Percentiles rank a stretch among this genome's conserved stretches.
phyloP scores from a whole-genome alignment of 495 filamentous ascomycete species.

The Neurospora tetraspora region DNA sequence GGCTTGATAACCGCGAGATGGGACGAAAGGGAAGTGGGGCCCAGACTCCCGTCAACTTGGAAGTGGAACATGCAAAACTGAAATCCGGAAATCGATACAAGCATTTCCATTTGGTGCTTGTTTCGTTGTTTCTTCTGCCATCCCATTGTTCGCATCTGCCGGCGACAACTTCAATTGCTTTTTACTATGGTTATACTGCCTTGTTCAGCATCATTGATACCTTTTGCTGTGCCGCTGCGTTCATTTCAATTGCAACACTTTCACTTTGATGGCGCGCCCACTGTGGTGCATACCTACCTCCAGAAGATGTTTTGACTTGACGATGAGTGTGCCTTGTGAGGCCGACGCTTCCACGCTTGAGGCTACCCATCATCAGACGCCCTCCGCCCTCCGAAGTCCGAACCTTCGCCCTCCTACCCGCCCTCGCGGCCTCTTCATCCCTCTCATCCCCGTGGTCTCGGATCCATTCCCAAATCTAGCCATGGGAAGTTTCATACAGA shows the following conservation, averaged over 20 bases:
- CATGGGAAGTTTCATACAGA: not conserved
- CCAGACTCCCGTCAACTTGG: not conserved
- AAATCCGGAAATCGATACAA: not conserved
- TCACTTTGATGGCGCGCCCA: not conserved
- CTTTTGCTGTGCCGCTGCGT: not conserved
- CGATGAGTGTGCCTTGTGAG: not conserved
- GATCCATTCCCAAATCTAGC: not conserved
- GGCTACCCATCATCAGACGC: not conserved
- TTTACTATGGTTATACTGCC: not conserved
- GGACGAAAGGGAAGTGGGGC: not conserved
- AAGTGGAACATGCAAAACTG: not conserved
- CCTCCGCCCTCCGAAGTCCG: not conserved
- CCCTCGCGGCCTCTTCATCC: not conserved
- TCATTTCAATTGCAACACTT: not conserved
- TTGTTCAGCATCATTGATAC: not conserved
- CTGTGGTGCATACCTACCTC: not conserved
- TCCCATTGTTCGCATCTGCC: not conserved
- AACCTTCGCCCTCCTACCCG: not conserved
- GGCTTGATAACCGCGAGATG: not conserved
- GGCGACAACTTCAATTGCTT: not conserved
- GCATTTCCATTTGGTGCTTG: not conserved
- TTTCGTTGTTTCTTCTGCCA: not conserved
- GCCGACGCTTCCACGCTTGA: not conserved
- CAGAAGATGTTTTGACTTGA: not conserved
- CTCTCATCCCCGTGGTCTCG: not conserved